Conservation (phyloP, 768 basidiomycete species). For the Pulveroboletus sp. region DNA sequence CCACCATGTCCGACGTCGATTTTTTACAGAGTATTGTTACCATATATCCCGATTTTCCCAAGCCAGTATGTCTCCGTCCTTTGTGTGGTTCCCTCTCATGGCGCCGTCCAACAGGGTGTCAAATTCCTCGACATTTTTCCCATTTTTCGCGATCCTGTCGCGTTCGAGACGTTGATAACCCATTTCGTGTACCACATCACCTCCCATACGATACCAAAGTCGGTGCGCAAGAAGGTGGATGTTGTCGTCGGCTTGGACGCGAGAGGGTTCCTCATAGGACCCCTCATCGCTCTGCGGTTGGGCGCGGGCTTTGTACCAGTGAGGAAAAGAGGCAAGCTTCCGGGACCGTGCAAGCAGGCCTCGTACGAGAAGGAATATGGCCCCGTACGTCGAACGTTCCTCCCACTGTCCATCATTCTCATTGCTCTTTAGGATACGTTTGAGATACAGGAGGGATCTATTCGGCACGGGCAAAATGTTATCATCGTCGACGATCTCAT, state of each 20-base stretch:
- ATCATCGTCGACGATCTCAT: constrained; percentile 93
- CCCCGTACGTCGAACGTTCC: constrained; percentile 44
- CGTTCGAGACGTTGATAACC: constrained; percentile 88
- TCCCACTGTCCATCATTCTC: not conserved
- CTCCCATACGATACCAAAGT: constrained; percentile 64
- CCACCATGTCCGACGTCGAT: constrained; percentile 72
- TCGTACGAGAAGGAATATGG: constrained; percentile 94
- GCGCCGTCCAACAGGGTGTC: constrained; percentile 57
- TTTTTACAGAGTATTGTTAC: constrained; percentile 59
- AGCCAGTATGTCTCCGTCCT: constrained; percentile 57
- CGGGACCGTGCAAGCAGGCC: constrained; percentile 71
- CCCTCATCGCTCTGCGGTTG: constrained; percentile 83
- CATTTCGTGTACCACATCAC: constrained; percentile 84
- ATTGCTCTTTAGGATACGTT: constrained; percentile 70
- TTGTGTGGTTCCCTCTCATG: not conserved
- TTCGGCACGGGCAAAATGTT: constrained; percentile 77
- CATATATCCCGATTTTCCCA: constrained; percentile 77
- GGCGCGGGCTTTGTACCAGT: constrained; percentile 96
- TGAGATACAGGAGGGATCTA: constrained; percentile 89
- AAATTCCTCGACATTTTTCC: constrained; percentile 95
- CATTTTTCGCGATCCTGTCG: constrained; percentile 77
- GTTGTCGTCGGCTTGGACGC: constrained; percentile 95
- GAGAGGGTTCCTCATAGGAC: constrained; percentile 92
- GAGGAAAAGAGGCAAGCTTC: constrained; percentile 92
- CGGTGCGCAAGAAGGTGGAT: constrained; percentile 70